phyloP scores from a whole-genome alignment of 164 flowering plant species.

The Aristolochia fimbriata region DNA sequence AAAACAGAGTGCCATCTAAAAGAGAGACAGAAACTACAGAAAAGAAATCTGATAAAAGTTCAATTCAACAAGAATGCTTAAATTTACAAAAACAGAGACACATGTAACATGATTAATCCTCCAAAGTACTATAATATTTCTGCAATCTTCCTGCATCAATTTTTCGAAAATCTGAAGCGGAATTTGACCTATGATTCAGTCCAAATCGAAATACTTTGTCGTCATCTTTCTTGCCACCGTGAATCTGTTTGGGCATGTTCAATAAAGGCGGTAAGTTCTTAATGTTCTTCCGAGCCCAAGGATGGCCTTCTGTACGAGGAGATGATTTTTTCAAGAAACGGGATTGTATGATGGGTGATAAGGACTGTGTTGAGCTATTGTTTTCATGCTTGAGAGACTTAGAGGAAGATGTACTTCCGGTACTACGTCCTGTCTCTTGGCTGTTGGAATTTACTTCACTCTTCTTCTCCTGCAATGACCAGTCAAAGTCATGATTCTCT shows the following conservation, averaged over 20 bases:
- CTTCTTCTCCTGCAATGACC: constrained; percentile 18
- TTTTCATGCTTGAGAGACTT: constrained; percentile 9
- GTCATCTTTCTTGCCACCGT: constrained; percentile 22
- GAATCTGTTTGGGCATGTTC: constrained; percentile 28
- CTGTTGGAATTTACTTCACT: constrained; percentile 11
- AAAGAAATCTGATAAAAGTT: too few relatives aligned
- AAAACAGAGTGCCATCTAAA: too few relatives aligned
- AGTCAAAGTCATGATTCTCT: not conserved
- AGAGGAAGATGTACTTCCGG: constrained; percentile 27
- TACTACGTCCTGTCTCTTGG: constrained; percentile 25
- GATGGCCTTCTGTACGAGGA: constrained; percentile 45
- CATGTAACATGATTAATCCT: constrained; percentile 5
- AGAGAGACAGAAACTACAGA: too few relatives aligned
- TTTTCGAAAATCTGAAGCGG: constrained; percentile 38
- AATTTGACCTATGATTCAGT: constrained; percentile 30
- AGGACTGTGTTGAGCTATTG: constrained; percentile 16
- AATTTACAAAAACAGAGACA: too few relatives aligned
- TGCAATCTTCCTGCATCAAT: constrained; percentile 23
- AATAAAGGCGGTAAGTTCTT: constrained; percentile 34
- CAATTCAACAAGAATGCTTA: too few relatives aligned
- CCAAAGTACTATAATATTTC: constrained; percentile 20
- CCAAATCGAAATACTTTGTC: constrained; percentile 9
- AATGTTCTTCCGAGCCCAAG: constrained; percentile 44
- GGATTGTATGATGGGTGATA: constrained; percentile 23
- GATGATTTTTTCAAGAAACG: constrained; percentile 13